Conservation (phyloP, 345 rosid species). For the Ceriops tagal region DNA sequence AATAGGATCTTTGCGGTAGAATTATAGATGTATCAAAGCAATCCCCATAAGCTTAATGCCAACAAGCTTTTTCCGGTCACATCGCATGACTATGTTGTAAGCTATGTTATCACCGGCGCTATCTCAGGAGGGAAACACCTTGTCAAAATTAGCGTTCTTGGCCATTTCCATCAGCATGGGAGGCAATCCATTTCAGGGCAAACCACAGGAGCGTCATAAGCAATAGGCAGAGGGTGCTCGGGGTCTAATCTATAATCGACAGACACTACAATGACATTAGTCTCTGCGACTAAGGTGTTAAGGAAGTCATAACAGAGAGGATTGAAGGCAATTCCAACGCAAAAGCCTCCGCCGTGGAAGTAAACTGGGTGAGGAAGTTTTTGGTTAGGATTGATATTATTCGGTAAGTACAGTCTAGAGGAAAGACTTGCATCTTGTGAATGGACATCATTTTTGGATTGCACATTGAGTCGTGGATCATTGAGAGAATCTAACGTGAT, state of each 20-base stretch:
- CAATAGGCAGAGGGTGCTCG: neutral
- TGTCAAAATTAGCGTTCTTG: conserved; percentile 9
- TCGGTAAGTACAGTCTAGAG: conserved; percentile 12
- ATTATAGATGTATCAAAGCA: conserved; percentile 19
- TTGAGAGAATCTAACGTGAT: too few species aligned
- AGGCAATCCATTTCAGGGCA: conserved; percentile 9
- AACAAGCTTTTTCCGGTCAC: neutral
- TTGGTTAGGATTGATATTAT: neutral
- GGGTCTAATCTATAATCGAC: conserved; percentile 11
- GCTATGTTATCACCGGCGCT: conserved; percentile 14
- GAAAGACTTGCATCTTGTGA: too few species aligned
- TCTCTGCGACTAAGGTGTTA: neutral
- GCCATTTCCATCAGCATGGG: conserved; percentile 1
- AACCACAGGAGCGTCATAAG: conserved; percentile 1
- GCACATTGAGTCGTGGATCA: too few species aligned
- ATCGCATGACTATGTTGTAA: conserved; percentile 5
- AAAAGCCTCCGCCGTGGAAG: conserved; percentile 52
- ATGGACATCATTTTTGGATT: too few species aligned
- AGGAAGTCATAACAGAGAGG: neutral
- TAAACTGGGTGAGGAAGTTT: conserved; percentile 16
- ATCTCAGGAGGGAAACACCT: conserved; percentile 9
- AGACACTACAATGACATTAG: conserved; percentile 4
- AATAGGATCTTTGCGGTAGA: conserved; percentile 34
- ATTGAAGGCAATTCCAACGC: conserved; percentile 22
- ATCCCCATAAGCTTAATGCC: neutral